Percentiles rank a stretch among this genome's conserved stretches.
Conservation (phyloP, 495 filamentous ascomycete species). For the Aspergillus nanangensis region DNA sequence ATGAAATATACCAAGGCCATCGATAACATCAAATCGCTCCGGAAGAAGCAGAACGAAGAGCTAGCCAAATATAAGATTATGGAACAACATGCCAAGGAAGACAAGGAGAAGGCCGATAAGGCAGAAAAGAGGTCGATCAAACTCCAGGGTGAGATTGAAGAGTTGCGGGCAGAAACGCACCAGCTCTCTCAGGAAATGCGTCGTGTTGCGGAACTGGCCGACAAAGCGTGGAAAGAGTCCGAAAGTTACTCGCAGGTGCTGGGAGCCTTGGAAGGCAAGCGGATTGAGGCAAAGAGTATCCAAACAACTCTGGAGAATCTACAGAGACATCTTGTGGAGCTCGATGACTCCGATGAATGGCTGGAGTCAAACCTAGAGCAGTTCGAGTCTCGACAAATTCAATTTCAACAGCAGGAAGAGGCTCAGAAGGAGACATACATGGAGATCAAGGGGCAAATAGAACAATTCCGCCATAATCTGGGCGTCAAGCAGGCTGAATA, state of each 20-base stretch:
- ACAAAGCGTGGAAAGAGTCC: slow-evolving; percentile 57
- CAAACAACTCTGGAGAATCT: slow-evolving; percentile 65
- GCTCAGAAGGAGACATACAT: slow-evolving; percentile 55
- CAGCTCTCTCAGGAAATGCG: slow-evolving; percentile 54
- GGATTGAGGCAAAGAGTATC: slow-evolving; percentile 60
- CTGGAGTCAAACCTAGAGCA: slow-evolving; percentile 71
- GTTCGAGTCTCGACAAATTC: slow-evolving; percentile 68
- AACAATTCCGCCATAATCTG: slow-evolving; percentile 50
- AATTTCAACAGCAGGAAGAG: slow-evolving; percentile 60
- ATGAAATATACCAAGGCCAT: slow-evolving; percentile 96
- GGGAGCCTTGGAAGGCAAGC: slow-evolving; percentile 68
- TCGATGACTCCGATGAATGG: slow-evolving; percentile 74
- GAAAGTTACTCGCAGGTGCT: slow-evolving; percentile 60
- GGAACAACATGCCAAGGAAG: slow-evolving; percentile 72
- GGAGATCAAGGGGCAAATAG: slow-evolving; percentile 59
- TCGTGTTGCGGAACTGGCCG: slow-evolving; percentile 48
- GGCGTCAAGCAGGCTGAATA: slow-evolving; percentile 74
- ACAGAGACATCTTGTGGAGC: slow-evolving; percentile 63
- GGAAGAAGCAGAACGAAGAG: slow-evolving; percentile 78
- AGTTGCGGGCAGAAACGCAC: slow-evolving; percentile 51
- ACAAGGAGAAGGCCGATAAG: slow-evolving; percentile 80
- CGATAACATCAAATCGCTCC: slow-evolving; percentile 79
- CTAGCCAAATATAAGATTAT: slow-evolving; percentile 64
- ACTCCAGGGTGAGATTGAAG: slow-evolving; percentile 71
- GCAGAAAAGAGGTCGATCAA: slow-evolving; percentile 58